Base-by-base conservation (phyloP, 108 stramenopile genomes). In the Nitzschia sp. region DNA sequence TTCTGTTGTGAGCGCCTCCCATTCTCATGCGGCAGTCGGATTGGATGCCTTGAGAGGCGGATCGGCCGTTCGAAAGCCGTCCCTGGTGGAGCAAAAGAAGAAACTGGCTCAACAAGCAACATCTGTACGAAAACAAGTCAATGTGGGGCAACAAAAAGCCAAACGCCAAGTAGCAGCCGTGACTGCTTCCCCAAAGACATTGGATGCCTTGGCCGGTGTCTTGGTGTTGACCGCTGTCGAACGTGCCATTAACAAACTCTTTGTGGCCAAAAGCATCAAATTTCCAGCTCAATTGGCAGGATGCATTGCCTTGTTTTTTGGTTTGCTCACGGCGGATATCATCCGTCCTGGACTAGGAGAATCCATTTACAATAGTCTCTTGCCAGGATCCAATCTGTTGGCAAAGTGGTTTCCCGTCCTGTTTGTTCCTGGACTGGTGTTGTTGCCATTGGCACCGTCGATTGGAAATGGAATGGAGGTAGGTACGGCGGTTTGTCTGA, bases 361-460 rank as follows among this genome's bases (percentile, higher is more conserved):
- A 33, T 32, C 68, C 17, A 81, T 82, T 2, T 84, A 77, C 59
- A 55, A 77, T 23, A 27, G 62, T 30, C 64, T 94, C 51, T 58
- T 70, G 29, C 93, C 93, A 1, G 93, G 87, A 32, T 46, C 90
- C 2, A 81, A 67, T 33, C 54, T 91, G 5, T 71, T 94, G 68
- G 81, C 93, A 32, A 91, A 91, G 54, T 94, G 93, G 93, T 71
- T 94, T 24, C 87, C 90, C 2, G 86, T 88, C 15, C 83, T 94
- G 72, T 94, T 91, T 57, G 90, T 94, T 15, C 93, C 93, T n/a
- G 86, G 90, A 36, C 64, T 94, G 60, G 89, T 84, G 11, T 83
- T 90, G 85, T 47, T 94, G 32, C 93, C 93, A 45, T 57, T 91
- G 63, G 87, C 90, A 26, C 87, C 86, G 2, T 80, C 81, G 3